Evolutionary conservation across 169 alveolate genomes (phyloP), one percentile per base, ranked within the genome.

Genomic region (Babesia sp.): DNA sequence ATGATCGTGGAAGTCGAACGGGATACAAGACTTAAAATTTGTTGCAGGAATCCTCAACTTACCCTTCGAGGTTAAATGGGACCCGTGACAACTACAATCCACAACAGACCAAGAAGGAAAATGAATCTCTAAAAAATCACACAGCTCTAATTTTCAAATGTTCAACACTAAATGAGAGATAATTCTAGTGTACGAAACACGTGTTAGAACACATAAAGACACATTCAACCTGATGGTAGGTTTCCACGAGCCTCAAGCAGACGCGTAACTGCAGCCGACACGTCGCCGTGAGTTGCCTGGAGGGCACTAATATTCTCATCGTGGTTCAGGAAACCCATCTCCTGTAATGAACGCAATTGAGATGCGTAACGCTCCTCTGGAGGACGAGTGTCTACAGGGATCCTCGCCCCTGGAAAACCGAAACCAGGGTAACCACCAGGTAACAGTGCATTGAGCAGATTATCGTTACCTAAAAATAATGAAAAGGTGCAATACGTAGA

Each of bases 261-360:
- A 26, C 97, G 93, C 42, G 95, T 94, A 59, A 96, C 90, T 0
- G 98, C 98, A 12, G 98, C 98, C 63, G 96, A 93, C 22, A 96
- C 92, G 83, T 95, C 97, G 45, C 99, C 99, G 53, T 95, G 94
- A 2, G 97, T 90, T 48, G 91, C 96, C 75, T 91, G 91, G 31
- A 96, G 87, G 14, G 98, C 98, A 50, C 91, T 91, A 39, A 95
- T 45, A 71, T 94, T 94, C 28, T 97, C 97, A 34, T 91, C 98
- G 42, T 91, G 90, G 82, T 96, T 96, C 45, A 85, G 85, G 83
- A 96, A 96, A 12, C 99, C 99, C 99, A 96, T 96, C 68, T 96
- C 99, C 81, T 91, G 92, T 24, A 96, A 89, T 44, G 94, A 74
- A 70, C 74, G 82, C 76, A 94, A 91, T 87, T 95, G 97, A 16